Percentiles rank a stretch among this genome's conserved stretches.
These are phyloP conservation scores for Clitocybe nebularis DNA, from an alignment of 1,284 basidiomycete genomes.

Conservation along the genomic window DNA sequence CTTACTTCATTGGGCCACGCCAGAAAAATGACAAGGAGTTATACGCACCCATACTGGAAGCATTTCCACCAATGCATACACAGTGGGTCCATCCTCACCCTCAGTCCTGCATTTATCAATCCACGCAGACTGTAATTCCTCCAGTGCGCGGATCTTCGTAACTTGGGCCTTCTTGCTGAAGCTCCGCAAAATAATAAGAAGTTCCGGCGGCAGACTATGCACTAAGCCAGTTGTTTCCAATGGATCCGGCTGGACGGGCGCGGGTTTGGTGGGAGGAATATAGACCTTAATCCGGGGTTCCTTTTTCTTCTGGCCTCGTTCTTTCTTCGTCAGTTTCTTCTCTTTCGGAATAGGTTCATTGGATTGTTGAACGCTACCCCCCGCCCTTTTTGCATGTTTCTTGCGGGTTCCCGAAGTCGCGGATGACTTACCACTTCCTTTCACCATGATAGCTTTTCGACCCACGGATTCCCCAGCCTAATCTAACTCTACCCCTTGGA, in stretches of 20 bases:
- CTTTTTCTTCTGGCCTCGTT: slow-evolving; percentile 53
- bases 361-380: slow-evolving; percentile 27
- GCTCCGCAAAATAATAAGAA: slow-evolving; percentile 79
- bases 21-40: slow-evolving; percentile 6
- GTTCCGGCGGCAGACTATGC: slow-evolving; percentile 73
- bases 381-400: slow-evolving; percentile 73
- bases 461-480: too few relatives aligned
- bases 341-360: slow-evolving; percentile 31
- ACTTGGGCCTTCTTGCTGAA: slow-evolving; percentile 91
- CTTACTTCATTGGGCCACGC: slow-evolving; percentile 12
- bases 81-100: slow-evolving; percentile 36
- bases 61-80: slow-evolving; percentile 54
- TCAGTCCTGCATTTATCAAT: slow-evolving; percentile 45
- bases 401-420: slow-evolving; percentile 80
- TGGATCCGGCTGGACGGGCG: slow-evolving; percentile 83
- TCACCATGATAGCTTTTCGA: slow-evolving; percentile 30
- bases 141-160: slow-evolving; percentile 84
- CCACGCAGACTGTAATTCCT: slow-evolving; percentile 78
- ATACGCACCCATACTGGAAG: slow-evolving; percentile 86
- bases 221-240: slow-evolving; percentile 85
- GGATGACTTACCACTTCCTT: slow-evolving; percentile 66
- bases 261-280: slow-evolving; percentile 84
- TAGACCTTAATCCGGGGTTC: slow-evolving; percentile 76
- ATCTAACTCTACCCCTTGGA: too few relatives aligned
- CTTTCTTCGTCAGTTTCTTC: slow-evolving; percentile 46